A percentile compares a stretch with the other conserved stretches of the same genome.
phyloP scores from a whole-genome alignment of 768 basidiomycete genomes.

The Austroboletus eburneus region DNA sequence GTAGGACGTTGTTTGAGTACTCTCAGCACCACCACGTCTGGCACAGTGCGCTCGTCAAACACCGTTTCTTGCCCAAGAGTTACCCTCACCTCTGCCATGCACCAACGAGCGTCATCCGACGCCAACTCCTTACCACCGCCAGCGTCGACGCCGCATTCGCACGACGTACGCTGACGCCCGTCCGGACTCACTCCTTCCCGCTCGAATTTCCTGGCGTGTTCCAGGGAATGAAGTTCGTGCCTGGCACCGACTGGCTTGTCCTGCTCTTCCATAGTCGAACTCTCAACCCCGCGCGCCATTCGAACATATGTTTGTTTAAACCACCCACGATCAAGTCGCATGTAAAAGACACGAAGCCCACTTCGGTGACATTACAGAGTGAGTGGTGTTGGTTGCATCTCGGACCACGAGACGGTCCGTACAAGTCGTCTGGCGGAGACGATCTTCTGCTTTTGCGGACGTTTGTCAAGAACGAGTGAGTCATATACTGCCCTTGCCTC shows the following conservation, averaged over 20 bases:
- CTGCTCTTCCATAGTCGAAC: conserved; percentile 30
- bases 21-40: conserved; percentile 25
- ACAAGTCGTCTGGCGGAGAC: conserved; percentile 30
- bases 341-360: not conserved
- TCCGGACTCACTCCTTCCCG: conserved; percentile 24
- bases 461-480: conserved; percentile 24
- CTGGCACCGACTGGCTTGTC: conserved; percentile 28
- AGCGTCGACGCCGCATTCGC: conserved; percentile 22
- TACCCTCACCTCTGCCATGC: conserved; percentile 25
- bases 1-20: conserved; percentile 22
- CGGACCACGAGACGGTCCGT: conserved; percentile 22
- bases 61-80: conserved; percentile 21
- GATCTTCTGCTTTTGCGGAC: conserved; percentile 27
- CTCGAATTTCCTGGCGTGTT: conserved; percentile 29
- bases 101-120: conserved; percentile 18
- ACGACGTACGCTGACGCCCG: conserved; percentile 9
- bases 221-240: conserved; percentile 29
- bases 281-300: conserved; percentile 27
- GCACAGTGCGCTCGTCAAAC: conserved; percentile 18
- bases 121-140: conserved; percentile 21
- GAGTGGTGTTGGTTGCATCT: conserved; percentile 27
- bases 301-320: conserved; percentile 27
- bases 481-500: not conserved
- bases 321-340: conserved; percentile 10
- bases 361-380: conserved; percentile 27